A percentile compares a stretch with the other conserved stretches of the same genome.
Evolutionary conservation across 768 basidiomycete genomes (phyloP).

Genomic region (Pleurotus tuber-regium): DNA sequence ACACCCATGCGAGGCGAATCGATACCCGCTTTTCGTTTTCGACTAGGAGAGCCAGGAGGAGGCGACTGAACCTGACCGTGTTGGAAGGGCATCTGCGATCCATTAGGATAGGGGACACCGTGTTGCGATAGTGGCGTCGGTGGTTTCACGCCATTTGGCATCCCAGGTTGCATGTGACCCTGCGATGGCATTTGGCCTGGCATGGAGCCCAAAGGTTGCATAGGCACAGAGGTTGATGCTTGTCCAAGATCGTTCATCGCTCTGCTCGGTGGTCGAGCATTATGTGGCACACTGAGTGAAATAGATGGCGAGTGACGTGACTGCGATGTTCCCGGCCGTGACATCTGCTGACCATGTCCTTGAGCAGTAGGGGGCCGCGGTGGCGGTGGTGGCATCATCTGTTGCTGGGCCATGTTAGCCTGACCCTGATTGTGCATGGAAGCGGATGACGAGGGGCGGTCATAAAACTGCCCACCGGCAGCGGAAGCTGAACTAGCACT

Average conservation of each 20-base stretch:
- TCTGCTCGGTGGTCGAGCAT: slow-evolving; percentile 1
- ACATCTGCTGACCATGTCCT: slow-evolving; percentile 13
- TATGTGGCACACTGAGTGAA: slow-evolving; percentile 5
- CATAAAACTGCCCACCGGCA: slow-evolving; percentile 7
- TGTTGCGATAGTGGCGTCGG: slow-evolving; percentile 1
- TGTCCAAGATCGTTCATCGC: slow-evolving; percentile 1
- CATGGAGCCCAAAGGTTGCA: background rate
- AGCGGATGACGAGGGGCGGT: slow-evolving; percentile 11
- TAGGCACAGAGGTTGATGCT: background rate
- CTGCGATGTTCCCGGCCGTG: slow-evolving; percentile 27
- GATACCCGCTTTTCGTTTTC: slow-evolving; percentile 4
- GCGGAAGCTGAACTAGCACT: background rate
- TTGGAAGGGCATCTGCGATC: slow-evolving; percentile 9
- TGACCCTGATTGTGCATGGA: slow-evolving; percentile 9
- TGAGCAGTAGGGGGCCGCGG: slow-evolving; percentile 13
- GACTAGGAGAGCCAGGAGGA: slow-evolving; percentile 9
- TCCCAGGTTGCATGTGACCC: background rate
- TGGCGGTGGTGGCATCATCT: slow-evolving; percentile 11
- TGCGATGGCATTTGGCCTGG: background rate
- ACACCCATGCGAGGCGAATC: slow-evolving; percentile 12
- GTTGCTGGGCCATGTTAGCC: background rate
- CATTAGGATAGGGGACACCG: slow-evolving; percentile 7
- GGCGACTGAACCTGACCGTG: slow-evolving; percentile 16
- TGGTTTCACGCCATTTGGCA: background rate
- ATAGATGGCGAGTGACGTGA: slow-evolving; percentile 30